These are phyloP conservation scores for Chlorella sp. DNA, from an alignment of 139 green algal genomes.

Conservation along the genomic window DNA sequence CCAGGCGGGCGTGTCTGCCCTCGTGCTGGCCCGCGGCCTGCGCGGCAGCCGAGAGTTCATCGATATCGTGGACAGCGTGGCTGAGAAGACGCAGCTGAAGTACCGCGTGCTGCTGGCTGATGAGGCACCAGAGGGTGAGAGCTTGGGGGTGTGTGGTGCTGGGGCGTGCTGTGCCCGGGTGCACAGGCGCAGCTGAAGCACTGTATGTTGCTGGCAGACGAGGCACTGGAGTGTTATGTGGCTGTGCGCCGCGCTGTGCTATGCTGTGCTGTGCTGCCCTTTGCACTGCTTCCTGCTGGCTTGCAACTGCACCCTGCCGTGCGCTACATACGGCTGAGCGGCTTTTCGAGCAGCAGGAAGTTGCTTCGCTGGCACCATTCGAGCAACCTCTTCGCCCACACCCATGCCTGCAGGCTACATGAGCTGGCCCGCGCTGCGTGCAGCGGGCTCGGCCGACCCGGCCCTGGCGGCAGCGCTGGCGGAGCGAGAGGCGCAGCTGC, in stretches of 20 bases:
- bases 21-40: slow-evolving; percentile 8
- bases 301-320: background rate
- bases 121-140: slow-evolving; percentile 1
- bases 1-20: background rate
- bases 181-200: too few species aligned
- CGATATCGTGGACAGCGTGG: slow-evolving; percentile 3
- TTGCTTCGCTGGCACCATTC: too few species aligned
- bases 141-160: background rate
- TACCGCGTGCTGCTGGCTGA: slow-evolving; percentile 19
- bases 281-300: background rate
- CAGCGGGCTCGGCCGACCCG: background rate
- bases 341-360: too few species aligned
- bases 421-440: slow-evolving; percentile 15
- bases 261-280: background rate
- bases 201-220: too few species aligned
- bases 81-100: slow-evolving; percentile 2
- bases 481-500: slow-evolving; percentile 15
- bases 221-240: too few species aligned
- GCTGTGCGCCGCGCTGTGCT: too few species aligned
- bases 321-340: too few species aligned
- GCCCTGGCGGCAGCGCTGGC: background rate
- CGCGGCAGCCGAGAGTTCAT: background rate
- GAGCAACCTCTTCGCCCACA: background rate
- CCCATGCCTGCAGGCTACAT: slow-evolving; percentile 17
- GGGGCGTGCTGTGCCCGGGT: too few species aligned